Percentiles rank a stretch among this genome's conserved stretches.
phyloP scores from a whole-genome alignment of 2,329 filamentous ascomycete genomes.

The Stachybotrys echinatus region DNA sequence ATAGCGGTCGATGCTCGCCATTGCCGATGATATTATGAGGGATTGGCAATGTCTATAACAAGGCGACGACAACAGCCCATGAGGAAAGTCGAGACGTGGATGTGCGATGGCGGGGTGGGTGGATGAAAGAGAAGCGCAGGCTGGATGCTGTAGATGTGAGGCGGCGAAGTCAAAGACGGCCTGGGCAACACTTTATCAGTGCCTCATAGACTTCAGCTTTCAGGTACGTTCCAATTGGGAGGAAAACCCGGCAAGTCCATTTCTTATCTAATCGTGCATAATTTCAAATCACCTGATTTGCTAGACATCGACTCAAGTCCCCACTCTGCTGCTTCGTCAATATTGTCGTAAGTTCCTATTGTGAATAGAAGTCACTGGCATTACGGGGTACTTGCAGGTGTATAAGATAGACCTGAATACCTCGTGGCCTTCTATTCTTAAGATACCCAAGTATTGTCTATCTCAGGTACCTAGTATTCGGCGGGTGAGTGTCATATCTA shows the following conservation, averaged over 20 bases:
- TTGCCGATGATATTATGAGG: conserved; percentile 24
- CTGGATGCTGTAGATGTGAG: conserved; percentile 1
- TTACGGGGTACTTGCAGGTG: no score
- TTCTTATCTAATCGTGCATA: not conserved
- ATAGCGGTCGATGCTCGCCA: conserved; percentile 58
- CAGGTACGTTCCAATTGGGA: not conserved
- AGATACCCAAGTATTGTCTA: no score
- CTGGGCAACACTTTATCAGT: not conserved
- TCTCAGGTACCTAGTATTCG: no score
- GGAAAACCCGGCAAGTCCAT: not conserved
- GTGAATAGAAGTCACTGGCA: no score
- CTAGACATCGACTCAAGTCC: not conserved
- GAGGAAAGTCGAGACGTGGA: conserved; percentile 7
- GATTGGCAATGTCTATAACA: conserved; percentile 10
- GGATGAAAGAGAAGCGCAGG: conserved; percentile 5
- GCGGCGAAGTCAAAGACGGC: not conserved
- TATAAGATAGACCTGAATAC: no score
- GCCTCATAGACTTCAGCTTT: not conserved
- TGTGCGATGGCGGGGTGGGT: not conserved
- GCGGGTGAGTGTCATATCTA: no score
- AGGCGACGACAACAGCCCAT: conserved; percentile 16
- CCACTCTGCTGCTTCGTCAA: not conserved
- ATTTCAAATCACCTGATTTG: not conserved
- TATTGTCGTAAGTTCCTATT: no score
- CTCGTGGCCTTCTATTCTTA: no score